phyloP scores from a whole-genome alignment of 202 grass and related monocot genomes.

The Digitaria exilis region DNA sequence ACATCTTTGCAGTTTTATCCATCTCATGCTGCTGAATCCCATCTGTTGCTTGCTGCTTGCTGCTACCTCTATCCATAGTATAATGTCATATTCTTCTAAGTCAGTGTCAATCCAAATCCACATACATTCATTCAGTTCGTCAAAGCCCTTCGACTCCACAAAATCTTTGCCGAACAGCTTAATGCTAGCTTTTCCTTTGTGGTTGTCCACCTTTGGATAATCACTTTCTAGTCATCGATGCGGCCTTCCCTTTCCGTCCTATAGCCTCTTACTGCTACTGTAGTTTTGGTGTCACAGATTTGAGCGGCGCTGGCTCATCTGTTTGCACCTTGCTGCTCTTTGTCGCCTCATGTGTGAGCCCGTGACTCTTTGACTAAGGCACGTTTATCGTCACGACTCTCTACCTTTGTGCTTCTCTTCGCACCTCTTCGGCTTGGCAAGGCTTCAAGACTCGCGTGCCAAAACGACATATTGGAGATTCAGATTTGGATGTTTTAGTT shows the following conservation, averaged over 20 bases:
- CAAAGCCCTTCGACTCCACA: background rate
- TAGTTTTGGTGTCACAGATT: background rate
- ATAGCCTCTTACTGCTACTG: too few species aligned
- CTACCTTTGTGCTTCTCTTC: background rate
- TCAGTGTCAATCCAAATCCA: too few species aligned
- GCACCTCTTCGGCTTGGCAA: background rate
- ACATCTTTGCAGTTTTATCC: too few species aligned
- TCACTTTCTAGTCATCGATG: background rate
- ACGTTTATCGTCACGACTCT: background rate
- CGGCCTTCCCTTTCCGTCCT: background rate
- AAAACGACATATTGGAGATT: background rate
- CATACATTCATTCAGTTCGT: background rate
- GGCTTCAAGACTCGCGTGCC: background rate
- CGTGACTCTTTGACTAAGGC: background rate
- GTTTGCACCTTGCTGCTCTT: background rate
- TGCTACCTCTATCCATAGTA: too few species aligned
- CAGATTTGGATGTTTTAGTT: background rate
- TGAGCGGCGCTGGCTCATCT: background rate
- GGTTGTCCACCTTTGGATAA: background rate
- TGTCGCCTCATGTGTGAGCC: background rate
- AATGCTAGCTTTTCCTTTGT: background rate
- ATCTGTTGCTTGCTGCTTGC: too few species aligned
- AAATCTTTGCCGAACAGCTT: background rate
- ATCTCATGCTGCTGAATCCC: too few species aligned
- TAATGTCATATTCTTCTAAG: too few species aligned